phyloP scores from a whole-genome alignment of 768 basidiomycete species.

The Cyathus striatus region DNA sequence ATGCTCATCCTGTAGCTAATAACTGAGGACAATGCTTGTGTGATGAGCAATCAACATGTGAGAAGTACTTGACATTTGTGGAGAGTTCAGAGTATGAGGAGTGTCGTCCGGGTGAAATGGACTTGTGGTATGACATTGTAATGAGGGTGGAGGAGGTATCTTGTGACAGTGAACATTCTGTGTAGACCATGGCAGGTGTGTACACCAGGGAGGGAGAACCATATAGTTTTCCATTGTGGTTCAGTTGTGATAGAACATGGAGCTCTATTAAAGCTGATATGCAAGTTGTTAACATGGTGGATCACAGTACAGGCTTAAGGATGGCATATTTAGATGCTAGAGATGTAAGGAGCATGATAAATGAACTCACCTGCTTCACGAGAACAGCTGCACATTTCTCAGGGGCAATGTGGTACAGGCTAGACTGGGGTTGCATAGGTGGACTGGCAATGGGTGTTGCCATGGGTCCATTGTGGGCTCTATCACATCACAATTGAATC shows the following conservation, averaged over 20 bases:
- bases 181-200: not conserved
- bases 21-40: not conserved
- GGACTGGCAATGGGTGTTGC: no score
- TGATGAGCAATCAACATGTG: slow-evolving; percentile 4
- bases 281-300: no score
- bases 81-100: slow-evolving; percentile 21
- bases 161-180: not conserved
- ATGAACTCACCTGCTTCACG: no score
- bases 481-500: no score
- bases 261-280: not conserved
- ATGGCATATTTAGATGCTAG: no score
- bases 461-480: no score
- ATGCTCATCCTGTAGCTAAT: not conserved
- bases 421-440: slow-evolving; percentile 8
- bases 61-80: slow-evolving; percentile 12
- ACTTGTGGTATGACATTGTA: slow-evolving; percentile 1
- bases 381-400: no score
- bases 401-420: slow-evolving; percentile 11
- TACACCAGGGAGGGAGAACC: not conserved
- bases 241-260: not conserved
- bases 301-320: no score
- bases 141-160: not conserved
- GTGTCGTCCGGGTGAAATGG: slow-evolving; percentile 12
- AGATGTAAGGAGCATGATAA: no score
- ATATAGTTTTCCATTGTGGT: not conserved